Evolutionary conservation across 768 basidiomycete species (phyloP).

Genomic region (Tricholoma flavovirens): DNA sequence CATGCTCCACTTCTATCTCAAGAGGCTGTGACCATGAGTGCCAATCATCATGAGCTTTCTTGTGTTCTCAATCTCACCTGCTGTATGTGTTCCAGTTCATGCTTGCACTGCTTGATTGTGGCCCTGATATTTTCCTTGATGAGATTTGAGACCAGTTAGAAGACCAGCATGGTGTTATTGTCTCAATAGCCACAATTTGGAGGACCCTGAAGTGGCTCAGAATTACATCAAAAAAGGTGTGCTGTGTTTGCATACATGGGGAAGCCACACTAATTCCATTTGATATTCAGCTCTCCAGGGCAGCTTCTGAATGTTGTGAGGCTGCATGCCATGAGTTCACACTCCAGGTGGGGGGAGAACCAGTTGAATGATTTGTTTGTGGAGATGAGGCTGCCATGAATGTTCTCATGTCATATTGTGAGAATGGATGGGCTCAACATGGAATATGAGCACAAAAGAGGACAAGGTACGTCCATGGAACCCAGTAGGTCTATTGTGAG

Average conservation of each 20-base stretch:
- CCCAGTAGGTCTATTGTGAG: too few species aligned
- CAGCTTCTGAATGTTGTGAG: background rate
- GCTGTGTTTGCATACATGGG: background rate
- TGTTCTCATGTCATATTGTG: background rate
- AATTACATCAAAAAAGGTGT: background rate
- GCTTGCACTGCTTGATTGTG: too few species aligned
- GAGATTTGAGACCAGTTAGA: background rate
- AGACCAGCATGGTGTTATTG: background rate
- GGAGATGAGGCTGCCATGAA: background rate
- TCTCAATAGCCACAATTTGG: background rate
- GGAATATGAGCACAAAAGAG: background rate
- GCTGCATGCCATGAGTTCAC: background rate
- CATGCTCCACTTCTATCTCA: background rate
- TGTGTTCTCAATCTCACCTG: too few species aligned
- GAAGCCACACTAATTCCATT: background rate
- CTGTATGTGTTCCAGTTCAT: background rate
- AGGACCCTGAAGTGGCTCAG: background rate
- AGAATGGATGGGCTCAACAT: background rate
- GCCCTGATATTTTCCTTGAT: background rate
- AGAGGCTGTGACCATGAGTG: background rate
- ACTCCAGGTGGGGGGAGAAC: background rate
- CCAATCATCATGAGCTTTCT: too few species aligned
- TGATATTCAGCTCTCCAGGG: background rate
- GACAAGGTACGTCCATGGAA: background rate
- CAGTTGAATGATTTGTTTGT: background rate